A percentile compares a stretch with the other conserved stretches of the same genome.
Conservation (phyloP, 257 asterid genomes). For the Galeopsis tetrahit region DNA sequence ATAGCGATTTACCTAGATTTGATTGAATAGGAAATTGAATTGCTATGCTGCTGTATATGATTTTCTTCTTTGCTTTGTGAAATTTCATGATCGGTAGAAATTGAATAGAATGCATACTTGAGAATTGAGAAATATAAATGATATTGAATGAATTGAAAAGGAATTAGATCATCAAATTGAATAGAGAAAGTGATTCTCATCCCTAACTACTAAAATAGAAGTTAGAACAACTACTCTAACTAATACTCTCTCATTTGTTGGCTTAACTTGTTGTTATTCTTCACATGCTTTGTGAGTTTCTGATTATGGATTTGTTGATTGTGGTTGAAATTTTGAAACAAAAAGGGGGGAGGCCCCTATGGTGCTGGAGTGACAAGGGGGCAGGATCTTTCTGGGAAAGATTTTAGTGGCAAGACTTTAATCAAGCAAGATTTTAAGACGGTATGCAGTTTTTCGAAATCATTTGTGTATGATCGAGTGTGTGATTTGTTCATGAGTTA, state of each 20-base stretch:
- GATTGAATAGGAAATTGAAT: not conserved
- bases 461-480: not conserved
- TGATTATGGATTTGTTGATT: conserved; percentile 18
- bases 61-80: not conserved
- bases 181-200: no score
- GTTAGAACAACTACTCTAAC: no score
- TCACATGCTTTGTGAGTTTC: not conserved
- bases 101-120: no score
- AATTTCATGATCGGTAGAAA: no score
- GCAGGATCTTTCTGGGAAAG: conserved; percentile 86
- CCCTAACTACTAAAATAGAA: no score
- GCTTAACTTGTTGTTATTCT: no score
- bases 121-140: no score
- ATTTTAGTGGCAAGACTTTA: conserved; percentile 85
- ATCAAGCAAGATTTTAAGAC: conserved; percentile 96
- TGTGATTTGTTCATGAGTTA: not conserved
- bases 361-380: conserved; percentile 97
- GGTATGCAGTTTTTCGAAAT: conserved; percentile 40
- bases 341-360: conserved; percentile 96
- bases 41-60: conserved; percentile 1
- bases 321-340: not conserved
- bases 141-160: no score
- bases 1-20: not conserved
- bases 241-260: no score
- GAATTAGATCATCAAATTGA: no score